Base-by-base conservation (phyloP, 2,329 filamentous ascomycete species). In the Cryphonectria carpinicola region DNA sequence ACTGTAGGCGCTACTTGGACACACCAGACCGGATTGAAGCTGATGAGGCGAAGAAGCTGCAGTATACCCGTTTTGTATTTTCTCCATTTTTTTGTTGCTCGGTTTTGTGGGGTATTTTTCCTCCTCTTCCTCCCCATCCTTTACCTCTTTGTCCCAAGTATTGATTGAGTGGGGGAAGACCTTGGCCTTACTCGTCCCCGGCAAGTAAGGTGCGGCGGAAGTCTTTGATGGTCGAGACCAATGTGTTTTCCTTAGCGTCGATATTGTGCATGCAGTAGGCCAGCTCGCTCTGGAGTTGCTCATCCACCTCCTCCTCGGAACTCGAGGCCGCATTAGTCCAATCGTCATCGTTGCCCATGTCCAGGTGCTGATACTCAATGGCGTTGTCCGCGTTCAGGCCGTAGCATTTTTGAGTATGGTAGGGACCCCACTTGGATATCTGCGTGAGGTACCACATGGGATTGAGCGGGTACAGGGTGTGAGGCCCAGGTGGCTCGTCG, bases 11-110 rank as follows among this genome's bases (percentile, higher is more conserved):
- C 54, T 58, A 58, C 4, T 58, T 32, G 54, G 54, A 58, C 54
- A 58, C 25, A 19, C 54, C 54, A 58, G 54, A 58, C 54, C 54
- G 54, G 28, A 35, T 58, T 58, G 54, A 58, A 58, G 54, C 28
- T 28, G 54, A 58, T 17, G 54, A 32, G 28, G 54, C 54, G 54
- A 58, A 58, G 54, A 32, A 58, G 54, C 25, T 58, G 54, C 13
- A 35, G 54, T 58, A n/a, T 58, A 58, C 25, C 54, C 54, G 28
- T 58, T 58, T 58, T 17, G 11, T 58, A 4, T 58, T 58, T 58
- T 58, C 25, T 19, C 14, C 17, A 14, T 58, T 58, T 58, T 58
- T 58, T 58, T 58, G 54, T 28, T 58, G 54, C 54, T 58, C 54
- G 54, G 25, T 58, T 58, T 58, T 17, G 54, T 58, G 54, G 25